phyloP scores from a whole-genome alignment of 257 asterid species.

The Solanum phureja region DNA sequence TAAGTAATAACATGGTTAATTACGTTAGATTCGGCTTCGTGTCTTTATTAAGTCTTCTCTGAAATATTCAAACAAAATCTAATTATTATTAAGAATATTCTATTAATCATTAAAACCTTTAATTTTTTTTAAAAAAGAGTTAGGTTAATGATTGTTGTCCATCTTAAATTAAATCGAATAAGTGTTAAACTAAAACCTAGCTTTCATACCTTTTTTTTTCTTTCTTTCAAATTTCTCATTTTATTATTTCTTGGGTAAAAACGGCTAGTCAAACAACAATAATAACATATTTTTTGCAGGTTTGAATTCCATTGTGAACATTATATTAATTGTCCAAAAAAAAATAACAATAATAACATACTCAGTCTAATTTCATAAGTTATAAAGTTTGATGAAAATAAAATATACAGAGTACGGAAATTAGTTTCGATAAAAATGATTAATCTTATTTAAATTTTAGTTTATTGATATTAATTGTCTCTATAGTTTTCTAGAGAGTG shows the following conservation, averaged over 20 bases:
- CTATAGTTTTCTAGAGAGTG: neutral
- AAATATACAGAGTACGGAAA: neutral
- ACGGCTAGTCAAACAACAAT: neutral
- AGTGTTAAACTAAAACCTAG: neutral
- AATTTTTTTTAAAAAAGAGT: neutral
- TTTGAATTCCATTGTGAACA: no score
- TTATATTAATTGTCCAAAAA: no score
- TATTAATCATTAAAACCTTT: neutral
- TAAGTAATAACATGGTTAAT: neutral
- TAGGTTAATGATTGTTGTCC: neutral
- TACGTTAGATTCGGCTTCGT: neutral
- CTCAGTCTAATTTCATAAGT: neutral
- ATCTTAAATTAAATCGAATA: neutral
- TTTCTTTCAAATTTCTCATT: neutral
- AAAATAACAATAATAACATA: neutral
- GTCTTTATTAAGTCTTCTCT: neutral
- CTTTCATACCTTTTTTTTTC: neutral
- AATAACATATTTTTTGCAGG: neutral
- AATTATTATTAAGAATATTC: neutral
- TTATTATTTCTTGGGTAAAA: neutral
- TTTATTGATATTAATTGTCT: neutral
- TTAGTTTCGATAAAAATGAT: neutral
- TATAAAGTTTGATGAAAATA: neutral
- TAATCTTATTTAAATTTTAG: neutral
- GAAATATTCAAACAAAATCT: neutral